phyloP scores from a whole-genome alignment of 2,329 filamentous ascomycete genomes.

The Aspergillus ustus region DNA sequence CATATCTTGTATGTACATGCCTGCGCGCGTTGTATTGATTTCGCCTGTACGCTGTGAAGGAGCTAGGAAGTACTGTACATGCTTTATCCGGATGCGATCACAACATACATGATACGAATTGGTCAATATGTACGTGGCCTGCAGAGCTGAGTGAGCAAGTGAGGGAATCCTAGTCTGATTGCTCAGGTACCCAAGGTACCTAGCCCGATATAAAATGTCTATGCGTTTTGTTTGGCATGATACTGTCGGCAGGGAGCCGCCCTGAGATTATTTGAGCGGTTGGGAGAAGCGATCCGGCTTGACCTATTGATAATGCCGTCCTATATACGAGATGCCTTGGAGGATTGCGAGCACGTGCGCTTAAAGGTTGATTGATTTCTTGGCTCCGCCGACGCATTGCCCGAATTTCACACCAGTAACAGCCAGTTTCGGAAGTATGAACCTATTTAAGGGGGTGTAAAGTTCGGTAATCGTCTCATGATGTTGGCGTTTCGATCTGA shows the following conservation, averaged over 20 bases:
- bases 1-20: not conserved
- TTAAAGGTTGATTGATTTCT: not conserved
- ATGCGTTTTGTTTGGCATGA: not conserved
- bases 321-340: too few species aligned
- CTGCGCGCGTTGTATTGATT: not conserved
- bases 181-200: not conserved
- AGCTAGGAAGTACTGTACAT: not conserved
- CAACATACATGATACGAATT: not conserved
- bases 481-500: not conserved
- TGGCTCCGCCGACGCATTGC: not conserved
- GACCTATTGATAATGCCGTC: too few species aligned
- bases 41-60: not conserved
- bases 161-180: not conserved
- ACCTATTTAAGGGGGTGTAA: not conserved
- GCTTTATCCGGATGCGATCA: not conserved
- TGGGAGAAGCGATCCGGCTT: too few species aligned
- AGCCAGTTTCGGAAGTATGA: not conserved
- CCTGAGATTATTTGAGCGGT: not conserved
- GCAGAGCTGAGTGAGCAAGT: not conserved
- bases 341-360: not conserved
- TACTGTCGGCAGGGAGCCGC: not conserved
- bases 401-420: not conserved
- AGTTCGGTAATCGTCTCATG: not conserved
- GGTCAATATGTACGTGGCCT: not conserved
- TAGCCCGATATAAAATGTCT: not conserved